Evolutionary conservation across 164 flowering plant genomes (phyloP).

Genomic region (Tinospora cordifolia): DNA sequence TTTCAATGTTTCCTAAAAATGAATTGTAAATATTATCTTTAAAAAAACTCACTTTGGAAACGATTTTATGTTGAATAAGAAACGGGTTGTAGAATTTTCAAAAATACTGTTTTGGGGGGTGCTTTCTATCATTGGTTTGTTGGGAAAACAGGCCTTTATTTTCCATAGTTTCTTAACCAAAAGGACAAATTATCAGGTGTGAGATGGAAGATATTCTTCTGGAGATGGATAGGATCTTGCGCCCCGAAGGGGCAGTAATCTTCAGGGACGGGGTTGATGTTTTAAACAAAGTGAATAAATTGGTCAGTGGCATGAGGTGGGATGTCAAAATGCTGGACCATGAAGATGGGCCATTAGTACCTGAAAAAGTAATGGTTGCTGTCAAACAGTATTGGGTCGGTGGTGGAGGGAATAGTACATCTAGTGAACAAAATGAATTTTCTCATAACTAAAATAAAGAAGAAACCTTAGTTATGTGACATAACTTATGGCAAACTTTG

Average conservation of each 20-base stretch:
- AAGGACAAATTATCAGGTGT: conserved; percentile 39
- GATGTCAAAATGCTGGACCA: conserved; percentile 57
- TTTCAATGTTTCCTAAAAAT: too few relatives aligned
- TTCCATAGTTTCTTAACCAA: too few relatives aligned
- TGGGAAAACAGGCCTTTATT: background rate
- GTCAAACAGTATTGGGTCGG: conserved; percentile 75
- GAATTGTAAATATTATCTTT: too few relatives aligned
- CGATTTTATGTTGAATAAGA: too few relatives aligned
- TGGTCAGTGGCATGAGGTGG: conserved; percentile 68
- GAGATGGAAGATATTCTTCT: conserved; percentile 62
- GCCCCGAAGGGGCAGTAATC: conserved; percentile 74
- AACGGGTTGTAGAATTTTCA: too few relatives aligned
- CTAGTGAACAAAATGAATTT: conserved; percentile 19
- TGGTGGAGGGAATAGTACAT: conserved; percentile 33
- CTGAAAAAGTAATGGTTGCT: conserved; percentile 64
- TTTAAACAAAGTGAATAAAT: conserved; percentile 52
- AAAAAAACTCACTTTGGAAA: too few relatives aligned
- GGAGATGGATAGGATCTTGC: conserved; percentile 78
- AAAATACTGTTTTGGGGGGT: background rate
- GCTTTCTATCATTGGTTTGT: background rate
- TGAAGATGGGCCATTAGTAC: conserved; percentile 72
- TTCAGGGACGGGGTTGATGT: conserved; percentile 64
- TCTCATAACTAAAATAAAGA: background rate
- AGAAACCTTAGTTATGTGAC: background rate
- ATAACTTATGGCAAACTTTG: too few relatives aligned